Base-by-base conservation (phyloP, 306 rosid genomes). In the Pterocarpus macrocarpus region DNA sequence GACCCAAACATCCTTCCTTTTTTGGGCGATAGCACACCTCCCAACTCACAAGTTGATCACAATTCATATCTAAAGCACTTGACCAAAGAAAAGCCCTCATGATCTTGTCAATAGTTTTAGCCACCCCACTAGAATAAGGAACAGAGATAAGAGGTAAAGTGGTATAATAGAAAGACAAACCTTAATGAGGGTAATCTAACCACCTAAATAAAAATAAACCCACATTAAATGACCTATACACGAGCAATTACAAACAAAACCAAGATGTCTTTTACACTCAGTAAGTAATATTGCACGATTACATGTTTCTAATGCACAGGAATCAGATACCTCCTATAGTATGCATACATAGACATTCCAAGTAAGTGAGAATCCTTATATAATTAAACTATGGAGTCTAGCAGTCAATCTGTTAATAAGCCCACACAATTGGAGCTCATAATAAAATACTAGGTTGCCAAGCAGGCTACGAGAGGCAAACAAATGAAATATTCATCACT, bases 401-500 rank as follows among this genome's bases (percentile, higher is more conserved):
- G 36, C 52, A 56, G 79, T 55, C 52, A 75, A n/a, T 43, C 32
- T 69, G 71, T 50, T 69, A 33, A 34, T 56, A 69, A 55, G 45
- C 65, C 78, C 11, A 65, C 72, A 56, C 49, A 82, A 68, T 34
- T 59, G 13, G 33, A 59, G 39, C 58, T 74, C 56, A 74, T 30
- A 39, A 58, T 22, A 59, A 5, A 59, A 17, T 35, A 32, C 7
- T 30, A 16, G 64, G 32, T 28, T 22, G 16, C 12, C 5, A 13
- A 61, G 7, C 39, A 61, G 67, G 28, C 28, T 22, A 22, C 28
- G 28, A 22, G 28, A 22, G 28, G 28, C 28, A 22, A 22, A 22
- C 63, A 72, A 63, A 63, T 49, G 32, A 65, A 78, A 73, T 33
- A 66, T 52, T 52, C 69, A 61, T 58, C 47, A 56, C 78, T 69